phyloP scores from a whole-genome alignment of 2,329 filamentous ascomycete species.

The Fusarium sp. region DNA sequence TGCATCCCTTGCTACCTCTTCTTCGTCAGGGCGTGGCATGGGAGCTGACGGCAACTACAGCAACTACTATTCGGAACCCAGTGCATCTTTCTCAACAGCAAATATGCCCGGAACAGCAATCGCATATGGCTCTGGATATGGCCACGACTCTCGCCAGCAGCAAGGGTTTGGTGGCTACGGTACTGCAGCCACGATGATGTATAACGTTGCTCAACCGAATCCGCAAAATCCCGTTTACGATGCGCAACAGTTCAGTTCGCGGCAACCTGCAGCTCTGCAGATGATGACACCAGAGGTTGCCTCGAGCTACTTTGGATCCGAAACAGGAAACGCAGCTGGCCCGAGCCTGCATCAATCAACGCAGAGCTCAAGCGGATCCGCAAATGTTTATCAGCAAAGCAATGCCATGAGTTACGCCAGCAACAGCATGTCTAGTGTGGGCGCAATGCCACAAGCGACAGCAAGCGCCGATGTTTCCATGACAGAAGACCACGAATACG shows the following conservation, averaged over 20 bases:
- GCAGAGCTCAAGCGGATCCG: conserved; percentile 60
- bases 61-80: conserved; percentile 68
- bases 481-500: conserved; percentile 67
- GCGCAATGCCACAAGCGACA: conserved; percentile 55
- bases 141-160: conserved; percentile 68
- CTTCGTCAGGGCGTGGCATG: conserved; percentile 62
- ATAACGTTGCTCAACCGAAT: conserved; percentile 76
- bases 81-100: conserved; percentile 63
- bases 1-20: conserved; percentile 61
- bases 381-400: conserved; percentile 74
- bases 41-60: conserved; percentile 67
- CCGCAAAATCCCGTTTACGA: conserved; percentile 77
- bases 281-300: conserved; percentile 65
- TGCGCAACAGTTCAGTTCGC: conserved; percentile 77
- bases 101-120: conserved; percentile 67
- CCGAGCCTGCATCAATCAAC: conserved; percentile 63
- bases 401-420: conserved; percentile 64
- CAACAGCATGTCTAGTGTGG: conserved; percentile 59
- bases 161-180: conserved; percentile 69
- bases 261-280: conserved; percentile 81
- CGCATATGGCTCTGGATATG: conserved; percentile 73
- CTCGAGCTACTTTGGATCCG: conserved; percentile 75
- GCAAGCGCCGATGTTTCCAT: conserved; percentile 59
- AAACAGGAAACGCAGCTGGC: conserved; percentile 61
- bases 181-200: conserved; percentile 75